Base-by-base conservation (phyloP, 1,284 basidiomycete species). In the Boletus sp. region DNA sequence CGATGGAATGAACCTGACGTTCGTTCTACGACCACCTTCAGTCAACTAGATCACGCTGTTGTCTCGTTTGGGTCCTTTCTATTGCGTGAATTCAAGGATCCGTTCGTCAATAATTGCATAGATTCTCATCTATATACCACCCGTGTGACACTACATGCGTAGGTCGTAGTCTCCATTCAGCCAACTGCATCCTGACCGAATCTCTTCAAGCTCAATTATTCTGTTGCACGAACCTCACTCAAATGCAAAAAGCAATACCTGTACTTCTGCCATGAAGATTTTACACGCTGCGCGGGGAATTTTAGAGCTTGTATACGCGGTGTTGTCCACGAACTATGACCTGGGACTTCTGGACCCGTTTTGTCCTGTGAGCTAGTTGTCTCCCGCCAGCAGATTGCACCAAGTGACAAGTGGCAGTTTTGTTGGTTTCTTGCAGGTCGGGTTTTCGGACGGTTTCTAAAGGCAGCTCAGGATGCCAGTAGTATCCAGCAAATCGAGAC, bases 151-250 rank as follows among this genome's bases (percentile, higher is more conserved):
- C 74, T 81, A 4, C 74, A 82, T 60, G 72, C 84, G 85, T 87
- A 68, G 60, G 81, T 71, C 8, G 12, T 29, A 8, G 36, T 36
- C 17, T 30, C 10, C 48, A 39, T 40, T 22, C 19, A 20, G n/a
- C 43, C 34, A 30, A 34, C n/a, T 32, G 47, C 20, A 42, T 49
- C 30, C 47, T 37, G 19, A 43, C 40, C 50, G 49, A 52, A 35
- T 41, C 13, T 37, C 25, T 49, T 41, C n/a, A 48, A 87, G 84
- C 8, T 76, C 81, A 7, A 74, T 66, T 7, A 82, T 88, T 46
- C 66, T 84, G 14, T 67, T 88, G 27, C 85, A 88, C 54, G 85
- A 88, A 53, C 82, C 84, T 1, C 84, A 88, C 58, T 82, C 84
- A 13, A 74, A 80, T 50, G 70, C 83, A 40, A 69, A 72, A 27